These are phyloP conservation scores for Malassezia slooffiae DNA, from an alignment of 1,284 basidiomycete genomes.

Conservation along the genomic window DNA sequence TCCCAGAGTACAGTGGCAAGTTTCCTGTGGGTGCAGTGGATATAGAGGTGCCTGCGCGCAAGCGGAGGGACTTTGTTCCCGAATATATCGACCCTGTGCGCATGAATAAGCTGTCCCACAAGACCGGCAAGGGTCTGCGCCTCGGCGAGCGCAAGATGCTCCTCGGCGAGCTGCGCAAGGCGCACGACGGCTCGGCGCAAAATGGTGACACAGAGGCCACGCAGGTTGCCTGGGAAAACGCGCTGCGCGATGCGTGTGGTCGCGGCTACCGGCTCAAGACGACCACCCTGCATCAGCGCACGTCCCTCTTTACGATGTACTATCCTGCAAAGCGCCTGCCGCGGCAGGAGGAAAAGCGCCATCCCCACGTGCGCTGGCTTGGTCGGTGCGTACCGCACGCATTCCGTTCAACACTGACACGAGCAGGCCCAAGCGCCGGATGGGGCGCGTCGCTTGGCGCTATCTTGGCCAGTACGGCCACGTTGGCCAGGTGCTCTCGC, in stretches of 20 bases:
- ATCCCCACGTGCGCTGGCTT: conserved; percentile 24
- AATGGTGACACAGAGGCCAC: no score
- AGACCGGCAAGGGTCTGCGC: conserved; percentile 17
- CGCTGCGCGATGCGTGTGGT: background rate
- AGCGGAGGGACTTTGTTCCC: conserved; percentile 23
- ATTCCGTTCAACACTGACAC: no score
- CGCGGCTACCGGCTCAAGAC: conserved; percentile 18
- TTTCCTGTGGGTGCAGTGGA: conserved; percentile 34
- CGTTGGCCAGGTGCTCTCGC: conserved; percentile 22
- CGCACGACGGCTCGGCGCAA: no score
- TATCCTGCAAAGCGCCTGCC: conserved; percentile 19
- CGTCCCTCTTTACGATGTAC: conserved; percentile 36
- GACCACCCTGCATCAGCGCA: conserved; percentile 28
- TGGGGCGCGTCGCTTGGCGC: conserved; percentile 5
- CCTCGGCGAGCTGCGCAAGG: conserved; percentile 2
- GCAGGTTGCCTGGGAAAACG: conserved; percentile 9
- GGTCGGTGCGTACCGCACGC: conserved; percentile 19
- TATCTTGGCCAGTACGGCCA: conserved; percentile 37
- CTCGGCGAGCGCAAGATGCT: conserved; percentile 18
- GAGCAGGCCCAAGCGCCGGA: background rate
- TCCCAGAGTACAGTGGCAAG: conserved; percentile 23
- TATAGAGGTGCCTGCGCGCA: conserved; percentile 31
- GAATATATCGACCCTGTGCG: conserved; percentile 5
- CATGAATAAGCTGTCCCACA: conserved; percentile 10
- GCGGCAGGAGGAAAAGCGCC: conserved; percentile 12